Conservation (phyloP, 176 grass and related monocot species). For the Oryza glaberrima region DNA sequence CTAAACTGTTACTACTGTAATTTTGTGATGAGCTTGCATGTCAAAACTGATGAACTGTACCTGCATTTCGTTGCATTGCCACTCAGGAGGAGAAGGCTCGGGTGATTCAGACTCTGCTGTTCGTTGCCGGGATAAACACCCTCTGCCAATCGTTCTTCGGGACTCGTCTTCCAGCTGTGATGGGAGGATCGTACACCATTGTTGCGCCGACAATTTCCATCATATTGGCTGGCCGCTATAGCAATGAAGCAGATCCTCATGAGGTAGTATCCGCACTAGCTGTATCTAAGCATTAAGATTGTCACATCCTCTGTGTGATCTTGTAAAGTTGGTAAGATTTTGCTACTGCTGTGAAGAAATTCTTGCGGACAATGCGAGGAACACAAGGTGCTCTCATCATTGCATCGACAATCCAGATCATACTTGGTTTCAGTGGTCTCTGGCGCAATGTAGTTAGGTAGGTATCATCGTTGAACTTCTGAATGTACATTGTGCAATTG, state of each 20-base stretch:
- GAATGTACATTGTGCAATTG: neutral
- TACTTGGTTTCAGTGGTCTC: conserved; percentile 95
- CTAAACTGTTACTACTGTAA: neutral
- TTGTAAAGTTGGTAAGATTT: conserved; percentile 11
- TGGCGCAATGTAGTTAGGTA: conserved; percentile 88
- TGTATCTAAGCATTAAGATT: neutral
- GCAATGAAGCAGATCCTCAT: conserved; percentile 68
- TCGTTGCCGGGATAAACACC: conserved; percentile 92
- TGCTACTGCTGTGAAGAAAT: conserved; percentile 61
- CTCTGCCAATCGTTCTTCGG: conserved; percentile 81
- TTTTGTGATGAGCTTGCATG: neutral
- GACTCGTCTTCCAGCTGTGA: conserved; percentile 79
- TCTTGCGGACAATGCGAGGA: conserved; percentile 74
- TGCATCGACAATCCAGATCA: conserved; percentile 79
- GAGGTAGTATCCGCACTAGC: conserved; percentile 42
- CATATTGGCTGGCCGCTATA: conserved; percentile 81
- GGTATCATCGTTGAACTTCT: neutral
- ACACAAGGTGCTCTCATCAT: conserved; percentile 86
- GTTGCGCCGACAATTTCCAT: conserved; percentile 82
- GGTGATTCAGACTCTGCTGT: conserved; percentile 86
- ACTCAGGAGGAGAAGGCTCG: conserved; percentile 78
- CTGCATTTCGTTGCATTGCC: neutral
- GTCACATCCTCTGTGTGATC: neutral
- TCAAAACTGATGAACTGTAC: conserved; percentile 4
- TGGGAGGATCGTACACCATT: conserved; percentile 82